These are phyloP conservation scores for Aspergillus sojae DNA, from an alignment of 2,329 filamentous ascomycete species.

Conservation along the genomic window DNA sequence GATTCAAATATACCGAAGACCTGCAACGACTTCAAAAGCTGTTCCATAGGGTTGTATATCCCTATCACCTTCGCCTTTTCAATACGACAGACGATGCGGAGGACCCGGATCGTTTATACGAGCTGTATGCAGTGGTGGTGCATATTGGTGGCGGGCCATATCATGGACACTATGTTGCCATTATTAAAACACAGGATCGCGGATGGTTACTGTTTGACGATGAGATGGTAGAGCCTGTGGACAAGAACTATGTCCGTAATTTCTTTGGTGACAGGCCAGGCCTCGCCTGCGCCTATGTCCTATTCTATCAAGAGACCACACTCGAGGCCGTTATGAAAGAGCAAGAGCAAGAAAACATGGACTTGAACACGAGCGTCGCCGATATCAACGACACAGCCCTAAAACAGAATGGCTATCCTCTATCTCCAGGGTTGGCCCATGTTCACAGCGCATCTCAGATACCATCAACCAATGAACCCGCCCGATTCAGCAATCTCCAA, in stretches of 20 bases:
- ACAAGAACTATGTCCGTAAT: conserved; percentile 92
- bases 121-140: conserved; percentile 94
- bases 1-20: conserved; percentile 98
- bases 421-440: conserved; percentile 39
- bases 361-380: conserved; percentile 48
- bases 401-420: conserved; percentile 36
- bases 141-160: conserved; percentile 97
- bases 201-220: conserved; percentile 98
- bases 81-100: conserved; percentile 96
- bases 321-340: conserved; percentile 71
- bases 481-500: conserved; percentile 34
- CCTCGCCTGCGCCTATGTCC: conserved; percentile 90
- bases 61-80: conserved; percentile 93
- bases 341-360: conserved; percentile 75
- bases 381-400: conserved; percentile 40
- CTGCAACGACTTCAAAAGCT: conserved; percentile 91
- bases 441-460: conserved; percentile 43
- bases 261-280: conserved; percentile 95
- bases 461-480: conserved; percentile 39
- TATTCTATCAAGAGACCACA: conserved; percentile 95
- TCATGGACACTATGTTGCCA: conserved; percentile 95
- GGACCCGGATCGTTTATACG: conserved; percentile 90
- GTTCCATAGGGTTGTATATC: conserved; percentile 95
- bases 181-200: conserved; percentile 94
- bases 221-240: conserved; percentile 96